Evolutionary conservation across 352 stramenopile genomes (phyloP).

Genomic region (Pythium brassicae): DNA sequence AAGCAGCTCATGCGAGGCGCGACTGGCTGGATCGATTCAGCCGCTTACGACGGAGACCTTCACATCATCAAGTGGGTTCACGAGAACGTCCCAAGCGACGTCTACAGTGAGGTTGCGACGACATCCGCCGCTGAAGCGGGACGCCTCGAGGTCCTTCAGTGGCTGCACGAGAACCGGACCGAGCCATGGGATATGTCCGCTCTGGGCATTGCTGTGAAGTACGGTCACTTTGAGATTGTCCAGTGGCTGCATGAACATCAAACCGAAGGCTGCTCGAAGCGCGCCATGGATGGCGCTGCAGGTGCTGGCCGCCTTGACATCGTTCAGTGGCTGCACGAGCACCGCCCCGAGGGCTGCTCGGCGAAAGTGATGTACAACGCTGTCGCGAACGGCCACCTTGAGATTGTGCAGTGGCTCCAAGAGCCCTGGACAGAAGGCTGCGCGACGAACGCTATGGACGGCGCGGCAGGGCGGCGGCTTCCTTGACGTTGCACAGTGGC

Average conservation of each 20-base stretch:
- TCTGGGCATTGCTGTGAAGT: background rate
- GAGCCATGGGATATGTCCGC: background rate
- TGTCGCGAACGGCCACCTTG: background rate
- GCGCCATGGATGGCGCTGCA: background rate
- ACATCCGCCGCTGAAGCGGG: background rate
- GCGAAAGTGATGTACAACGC: background rate
- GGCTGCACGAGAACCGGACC: slow-evolving; percentile 22
- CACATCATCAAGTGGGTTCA: background rate
- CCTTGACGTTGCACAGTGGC: too few species aligned
- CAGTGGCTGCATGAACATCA: background rate
- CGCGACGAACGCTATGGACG: too few species aligned
- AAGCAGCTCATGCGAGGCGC: background rate
- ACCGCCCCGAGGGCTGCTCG: background rate
- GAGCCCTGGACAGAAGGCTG: too few species aligned
- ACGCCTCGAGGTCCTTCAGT: slow-evolving; percentile 23
- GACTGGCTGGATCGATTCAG: background rate
- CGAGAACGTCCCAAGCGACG: background rate
- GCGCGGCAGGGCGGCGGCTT: too few species aligned
- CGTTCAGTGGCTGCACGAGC: background rate
- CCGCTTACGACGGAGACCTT: background rate
- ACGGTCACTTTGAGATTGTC: background rate
- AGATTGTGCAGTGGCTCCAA: background rate
- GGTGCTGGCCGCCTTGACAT: background rate
- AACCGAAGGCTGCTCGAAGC: background rate
- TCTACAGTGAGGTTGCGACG: background rate